Evolutionary conservation across 768 basidiomycete species (phyloP), one percentile per base, ranked within the genome.

Genomic region (Mycena crocata): DNA sequence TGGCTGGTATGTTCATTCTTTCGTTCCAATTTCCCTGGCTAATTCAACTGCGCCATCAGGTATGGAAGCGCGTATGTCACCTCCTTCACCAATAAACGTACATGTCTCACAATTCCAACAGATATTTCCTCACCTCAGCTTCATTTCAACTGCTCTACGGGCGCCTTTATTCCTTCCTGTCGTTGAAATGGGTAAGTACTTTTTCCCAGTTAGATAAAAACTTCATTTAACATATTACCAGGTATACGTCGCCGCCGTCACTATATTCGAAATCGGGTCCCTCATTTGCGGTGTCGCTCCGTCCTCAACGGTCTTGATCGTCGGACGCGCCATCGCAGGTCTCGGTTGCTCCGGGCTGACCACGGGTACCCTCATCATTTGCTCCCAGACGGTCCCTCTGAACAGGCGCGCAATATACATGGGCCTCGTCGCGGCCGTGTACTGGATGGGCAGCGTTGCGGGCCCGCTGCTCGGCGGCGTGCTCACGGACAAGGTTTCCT

Each of bases 1-100:
- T 7, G 71, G 46, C 17, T 66, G 64, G 64, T 65, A 65, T 23
- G 63, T n/a, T n/a, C n/a, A n/a, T n/a, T n/a, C n/a, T n/a, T n/a
- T n/a, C n/a, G n/a, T n/a, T n/a, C n/a, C n/a, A n/a, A n/a, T n/a
- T n/a, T n/a, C n/a, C n/a, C n/a, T n/a, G n/a, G n/a, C n/a, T n/a
- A n/a, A n/a, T n/a, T n/a, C n/a, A n/a, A n/a, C n/a, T n/a, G n/a
- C n/a, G n/a, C n/a, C n/a, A n/a, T n/a, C n/a, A n/a, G n/a, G n/a
- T 62, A 67, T 44, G 50, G 68, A 1, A 45, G 52, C 23, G 68
- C 66, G 66, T 68, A 49, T 32, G 48, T 28, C 17, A 19, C 30
- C 15, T 32, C 30, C 32, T 5, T 15, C n/a, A 31, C 17, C 30
- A 9, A 14, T 21, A 13, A 23, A 21, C 21, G 23, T 17, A 2